Base-by-base conservation (phyloP, 2,329 filamentous ascomycete genomes). In the Colletotrichum magnum region DNA sequence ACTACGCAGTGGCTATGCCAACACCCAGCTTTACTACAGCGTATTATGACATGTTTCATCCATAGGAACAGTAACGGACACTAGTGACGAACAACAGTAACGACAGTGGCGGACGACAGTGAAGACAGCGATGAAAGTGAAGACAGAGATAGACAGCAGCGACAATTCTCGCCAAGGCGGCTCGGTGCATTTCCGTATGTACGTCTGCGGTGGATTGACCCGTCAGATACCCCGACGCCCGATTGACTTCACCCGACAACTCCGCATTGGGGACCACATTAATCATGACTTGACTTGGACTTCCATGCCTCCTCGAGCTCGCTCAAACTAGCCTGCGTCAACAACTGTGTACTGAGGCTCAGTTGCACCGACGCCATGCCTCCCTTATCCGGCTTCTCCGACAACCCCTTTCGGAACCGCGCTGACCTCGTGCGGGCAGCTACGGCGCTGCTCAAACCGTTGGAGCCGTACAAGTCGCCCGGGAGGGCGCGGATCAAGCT, bases 341-440 rank as follows among this genome's bases (percentile, higher is more conserved):
- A 10, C 3, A 10, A 6, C 32, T 10, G 28, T 32, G 7, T 32
- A 32, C 28, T 9, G 6, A 32, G 28, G 2, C 28, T 1, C 28
- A 32, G 28, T n/a, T 36, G 7, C 0, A 13, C 4, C 2, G 21
- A 12, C 13, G 54, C 7, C 18, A 78, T 78, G 77, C 70, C 76
- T 6, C 52, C 72, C 2, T 69, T 78, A 2, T 39, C 54, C 6
- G 78, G 77, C 5, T 81, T 81, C 71, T 76, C 77, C 0, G 75
- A 79, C 62, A 81, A 81, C 65, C 70, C 75, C 7, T 77, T 80
- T 26, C 70, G 68, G 13, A 75, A 75, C 0, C 74, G 77, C 5
- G 61, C 58, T 5, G 79, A 80, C 66, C 57, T 80, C 2, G 54
- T 77, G 5, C 65, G 58, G 2, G 79, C 75, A 0, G 72, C 74